These are phyloP conservation scores for Teratosphaeria nubilosa DNA, from an alignment of 2,329 filamentous ascomycete species.

Conservation along the genomic window DNA sequence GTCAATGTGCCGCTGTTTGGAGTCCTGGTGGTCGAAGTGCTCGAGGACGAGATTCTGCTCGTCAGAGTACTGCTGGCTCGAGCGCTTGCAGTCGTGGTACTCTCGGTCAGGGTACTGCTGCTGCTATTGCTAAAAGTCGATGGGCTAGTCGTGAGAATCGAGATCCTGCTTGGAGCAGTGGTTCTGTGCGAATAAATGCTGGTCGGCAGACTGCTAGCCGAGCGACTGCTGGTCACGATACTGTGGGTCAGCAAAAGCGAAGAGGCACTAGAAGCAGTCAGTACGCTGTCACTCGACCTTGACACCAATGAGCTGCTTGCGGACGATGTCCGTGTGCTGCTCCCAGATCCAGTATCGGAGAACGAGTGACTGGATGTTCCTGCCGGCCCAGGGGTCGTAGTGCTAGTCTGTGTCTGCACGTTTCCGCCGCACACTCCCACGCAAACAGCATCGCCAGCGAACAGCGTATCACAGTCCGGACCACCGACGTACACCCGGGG, in stretches of 20 bases:
- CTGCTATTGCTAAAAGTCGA: neutral
- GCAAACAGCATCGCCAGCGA: neutral
- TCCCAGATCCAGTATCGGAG: neutral
- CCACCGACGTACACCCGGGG: constrained; percentile 5
- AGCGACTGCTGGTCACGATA: neutral
- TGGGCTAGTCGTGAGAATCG: neutral
- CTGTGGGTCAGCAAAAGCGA: neutral
- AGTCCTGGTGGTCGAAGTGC: neutral
- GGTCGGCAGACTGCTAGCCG: neutral
- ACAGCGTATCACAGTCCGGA: neutral
- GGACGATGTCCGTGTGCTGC: neutral
- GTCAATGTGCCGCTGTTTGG: neutral
- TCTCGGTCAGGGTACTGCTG: neutral
- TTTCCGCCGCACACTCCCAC: neutral
- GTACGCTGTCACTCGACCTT: neutral
- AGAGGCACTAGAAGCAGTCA: neutral
- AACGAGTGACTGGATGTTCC: neutral
- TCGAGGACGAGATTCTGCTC: neutral
- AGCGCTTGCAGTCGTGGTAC: neutral
- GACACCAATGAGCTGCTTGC: neutral
- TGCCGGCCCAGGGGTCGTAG: neutral
- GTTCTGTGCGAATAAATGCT: neutral
- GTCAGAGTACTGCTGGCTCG: neutral
- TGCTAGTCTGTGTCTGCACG: neutral
- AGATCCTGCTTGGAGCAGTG: neutral